phyloP scores from a whole-genome alignment of 75 land plant species.

The Selaginella tamariscina region DNA sequence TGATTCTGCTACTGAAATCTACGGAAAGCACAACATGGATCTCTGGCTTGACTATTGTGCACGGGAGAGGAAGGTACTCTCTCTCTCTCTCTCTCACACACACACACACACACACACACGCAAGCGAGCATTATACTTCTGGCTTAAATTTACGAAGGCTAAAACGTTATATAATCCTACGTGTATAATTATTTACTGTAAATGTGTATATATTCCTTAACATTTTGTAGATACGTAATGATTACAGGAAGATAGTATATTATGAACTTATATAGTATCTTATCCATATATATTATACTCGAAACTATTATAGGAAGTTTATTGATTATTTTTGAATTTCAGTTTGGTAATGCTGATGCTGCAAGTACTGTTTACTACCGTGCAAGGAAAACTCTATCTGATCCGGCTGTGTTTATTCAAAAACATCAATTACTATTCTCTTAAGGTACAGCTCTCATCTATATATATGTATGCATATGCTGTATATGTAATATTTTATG shows the following conservation, averaged over 20 bases:
- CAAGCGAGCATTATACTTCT: background rate
- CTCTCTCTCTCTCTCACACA: background rate
- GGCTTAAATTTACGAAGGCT: background rate
- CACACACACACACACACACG: background rate
- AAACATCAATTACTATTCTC: constrained; percentile 16
- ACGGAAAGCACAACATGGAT: constrained; percentile 36
- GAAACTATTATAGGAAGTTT: background rate
- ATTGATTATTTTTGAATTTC: constrained; percentile 7
- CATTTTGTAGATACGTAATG: background rate
- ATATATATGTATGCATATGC: no score
- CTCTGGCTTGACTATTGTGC: constrained; percentile 69
- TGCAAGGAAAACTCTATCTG: constrained; percentile 55
- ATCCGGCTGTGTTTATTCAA: constrained; percentile 26
- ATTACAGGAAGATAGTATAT: background rate
- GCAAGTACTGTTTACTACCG: constrained; percentile 59
- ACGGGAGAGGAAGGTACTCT: constrained; percentile 66
- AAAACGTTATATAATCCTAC: background rate
- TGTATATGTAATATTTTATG: no score
- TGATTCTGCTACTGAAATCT: constrained; percentile 51
- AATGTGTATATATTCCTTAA: background rate
- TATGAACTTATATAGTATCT: background rate
- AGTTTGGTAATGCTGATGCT: constrained; percentile 65
- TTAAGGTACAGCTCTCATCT: no score
- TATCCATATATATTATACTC: background rate
- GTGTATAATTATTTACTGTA: background rate